These are phyloP conservation scores for Citrus inodora DNA, from an alignment of 345 rosid genomes.

Conservation along the genomic window DNA sequence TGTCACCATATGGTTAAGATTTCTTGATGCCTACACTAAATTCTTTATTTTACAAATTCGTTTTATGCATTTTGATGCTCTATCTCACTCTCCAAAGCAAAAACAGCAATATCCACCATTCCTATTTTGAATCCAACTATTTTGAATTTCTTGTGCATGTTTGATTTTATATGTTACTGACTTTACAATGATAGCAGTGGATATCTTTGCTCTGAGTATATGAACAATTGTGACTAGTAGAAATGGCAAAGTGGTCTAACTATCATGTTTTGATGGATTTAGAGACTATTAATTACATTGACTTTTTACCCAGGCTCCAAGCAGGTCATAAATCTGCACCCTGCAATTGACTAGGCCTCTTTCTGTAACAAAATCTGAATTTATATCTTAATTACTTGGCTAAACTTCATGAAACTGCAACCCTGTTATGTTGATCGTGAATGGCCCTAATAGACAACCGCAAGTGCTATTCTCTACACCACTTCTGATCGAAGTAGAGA, in stretches of 20 bases:
- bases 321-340: neutral
- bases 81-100: neutral
- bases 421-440: neutral
- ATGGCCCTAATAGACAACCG: neutral
- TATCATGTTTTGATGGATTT: neutral
- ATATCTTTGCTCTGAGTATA: neutral
- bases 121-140: neutral
- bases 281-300: neutral
- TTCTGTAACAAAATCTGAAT: neutral
- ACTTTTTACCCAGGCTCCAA: neutral
- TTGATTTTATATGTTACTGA: neutral
- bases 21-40: neutral
- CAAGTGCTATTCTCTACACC: neutral
- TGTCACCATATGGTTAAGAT: neutral
- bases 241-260: neutral
- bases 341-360: neutral
- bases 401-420: neutral
- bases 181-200: neutral
- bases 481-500: neutral
- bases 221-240: neutral
- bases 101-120: neutral
- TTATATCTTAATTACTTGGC: neutral
- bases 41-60: neutral
- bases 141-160: neutral
- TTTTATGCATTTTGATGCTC: conserved; percentile 1